Evolutionary conservation across 1,284 basidiomycete species (phyloP), one percentile per base, ranked within the genome.

Genomic region (Trichosporon ovoides): DNA sequence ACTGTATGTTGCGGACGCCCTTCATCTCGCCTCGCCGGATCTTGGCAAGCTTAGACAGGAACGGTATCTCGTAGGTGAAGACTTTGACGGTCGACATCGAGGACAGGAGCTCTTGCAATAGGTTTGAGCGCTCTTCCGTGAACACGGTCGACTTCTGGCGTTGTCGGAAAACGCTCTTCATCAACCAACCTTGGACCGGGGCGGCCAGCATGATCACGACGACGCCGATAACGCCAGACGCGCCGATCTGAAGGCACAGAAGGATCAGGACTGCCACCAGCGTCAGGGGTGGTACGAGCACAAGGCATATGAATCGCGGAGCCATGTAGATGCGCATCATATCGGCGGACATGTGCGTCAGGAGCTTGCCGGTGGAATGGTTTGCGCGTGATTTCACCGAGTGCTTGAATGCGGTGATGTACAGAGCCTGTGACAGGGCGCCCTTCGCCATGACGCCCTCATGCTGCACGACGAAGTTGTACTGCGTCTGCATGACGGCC

Each of bases 101-200:
- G 43, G 83, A 83, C n/a, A 88, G 71, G 3, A 85, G 80, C 67
- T 87, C 89, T 72, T 89, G 88, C 7, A 91, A 80, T 4, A 89
- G 76, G 68, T 88, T 89, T 7, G 87, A 86, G 12, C 90, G 82
- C 68, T 87, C 87, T 69, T 95, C 92, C 1, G 87, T 88, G 79
- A 82, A 87, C 35, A 56, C 52, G 75, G 84, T 82, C 1, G 82
- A 82, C 38, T 72, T 75, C 59, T 81, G 79, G 11, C 87, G 82
- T 40, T 84, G 77, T 24, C 68, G 73, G 34, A 56, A 52, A 7
- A 19, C 51, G 38, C 48, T 20, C 38, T 82, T 80, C 84, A 88
- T 88, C 3, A 84, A 80, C 18, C 81, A 78, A 57, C 84, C 79
- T 73, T 88, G 86, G 5, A 88, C 68, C 0, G 88, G 87, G 12